phyloP scores from a whole-genome alignment of 345 rosid species.

The Nephelium lappaceum region DNA sequence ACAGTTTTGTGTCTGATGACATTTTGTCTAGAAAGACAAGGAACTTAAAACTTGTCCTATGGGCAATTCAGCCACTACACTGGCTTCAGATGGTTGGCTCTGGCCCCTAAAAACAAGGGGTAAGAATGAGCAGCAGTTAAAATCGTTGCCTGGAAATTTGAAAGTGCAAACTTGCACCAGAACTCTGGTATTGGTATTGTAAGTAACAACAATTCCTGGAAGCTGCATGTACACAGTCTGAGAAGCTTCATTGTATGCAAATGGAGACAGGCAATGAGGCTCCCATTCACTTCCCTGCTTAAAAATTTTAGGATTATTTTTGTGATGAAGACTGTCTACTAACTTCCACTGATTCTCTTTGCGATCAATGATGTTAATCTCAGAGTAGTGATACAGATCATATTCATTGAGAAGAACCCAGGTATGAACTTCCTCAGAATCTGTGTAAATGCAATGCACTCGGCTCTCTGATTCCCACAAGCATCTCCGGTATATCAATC shows the following conservation, averaged over 20 bases:
- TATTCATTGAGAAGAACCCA: slow-evolving; percentile 25
- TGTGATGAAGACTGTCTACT: slow-evolving; percentile 11
- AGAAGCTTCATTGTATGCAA: slow-evolving; percentile 14
- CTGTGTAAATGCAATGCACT: slow-evolving; percentile 22
- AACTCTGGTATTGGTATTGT: slow-evolving; percentile 11
- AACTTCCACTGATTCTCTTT: slow-evolving; percentile 23
- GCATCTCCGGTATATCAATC: slow-evolving; percentile 5
- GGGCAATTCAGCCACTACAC: background rate
- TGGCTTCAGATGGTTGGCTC: background rate
- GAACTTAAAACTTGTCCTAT: background rate
- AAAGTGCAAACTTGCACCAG: slow-evolving; percentile 14
- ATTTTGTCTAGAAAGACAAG: slow-evolving; percentile 1
- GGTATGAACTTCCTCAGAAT: slow-evolving; percentile 24
- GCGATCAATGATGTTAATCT: slow-evolving; percentile 6
- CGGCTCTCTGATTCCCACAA: slow-evolving; percentile 27
- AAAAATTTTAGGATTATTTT: background rate
- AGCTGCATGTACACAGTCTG: slow-evolving; percentile 24
- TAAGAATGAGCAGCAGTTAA: slow-evolving; percentile 15
- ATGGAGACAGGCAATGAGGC: slow-evolving; percentile 11
- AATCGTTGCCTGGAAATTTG: background rate
- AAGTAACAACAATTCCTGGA: slow-evolving; percentile 21
- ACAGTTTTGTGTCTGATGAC: background rate
- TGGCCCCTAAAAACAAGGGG: slow-evolving; percentile 6
- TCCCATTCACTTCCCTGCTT: background rate
- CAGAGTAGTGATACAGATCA: slow-evolving; percentile 15